Evolutionary conservation across 805 yeast species (phyloP).

Genomic region (Candida railenensis): DNA sequence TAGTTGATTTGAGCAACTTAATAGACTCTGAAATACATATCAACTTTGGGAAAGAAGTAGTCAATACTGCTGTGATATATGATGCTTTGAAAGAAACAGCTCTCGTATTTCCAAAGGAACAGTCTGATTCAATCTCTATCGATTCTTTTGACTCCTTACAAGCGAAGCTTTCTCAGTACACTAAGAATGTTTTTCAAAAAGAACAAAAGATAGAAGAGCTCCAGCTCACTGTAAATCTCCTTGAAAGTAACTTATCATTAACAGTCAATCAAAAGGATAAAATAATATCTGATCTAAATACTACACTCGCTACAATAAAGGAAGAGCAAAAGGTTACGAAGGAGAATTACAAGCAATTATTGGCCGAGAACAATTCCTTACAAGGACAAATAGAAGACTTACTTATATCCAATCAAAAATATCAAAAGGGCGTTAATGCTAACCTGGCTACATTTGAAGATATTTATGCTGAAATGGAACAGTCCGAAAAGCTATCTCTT

Average conservation of each 20-base stretch:
- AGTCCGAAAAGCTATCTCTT: conserved; percentile 32
- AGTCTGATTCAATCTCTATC: neutral
- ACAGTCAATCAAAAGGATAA: conserved; percentile 27
- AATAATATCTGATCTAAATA: conserved; percentile 17
- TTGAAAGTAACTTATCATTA: conserved; percentile 42
- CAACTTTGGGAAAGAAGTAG: neutral
- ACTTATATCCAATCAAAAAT: conserved; percentile 17
- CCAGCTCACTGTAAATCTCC: conserved; percentile 41
- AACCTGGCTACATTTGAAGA: conserved; percentile 20
- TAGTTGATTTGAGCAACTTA: neutral
- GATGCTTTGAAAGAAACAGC: neutral
- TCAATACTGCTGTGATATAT: neutral
- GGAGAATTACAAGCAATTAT: conserved; percentile 15
- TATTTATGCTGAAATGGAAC: conserved; percentile 31
- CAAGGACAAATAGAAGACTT: conserved; percentile 25
- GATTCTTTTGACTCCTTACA: neutral
- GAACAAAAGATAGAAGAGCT: conserved; percentile 41
- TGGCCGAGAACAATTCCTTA: conserved; percentile 18
- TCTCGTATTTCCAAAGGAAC: neutral
- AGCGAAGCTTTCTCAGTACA: neutral
- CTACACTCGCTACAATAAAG: conserved; percentile 13
- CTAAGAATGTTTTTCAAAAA: conserved; percentile 8
- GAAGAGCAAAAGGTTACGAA: conserved; percentile 17
- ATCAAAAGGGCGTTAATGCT: conserved; percentile 12
- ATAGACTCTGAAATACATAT: neutral